Conservation (phyloP, 139 green algal genomes). For the Chlorella sp. region DNA sequence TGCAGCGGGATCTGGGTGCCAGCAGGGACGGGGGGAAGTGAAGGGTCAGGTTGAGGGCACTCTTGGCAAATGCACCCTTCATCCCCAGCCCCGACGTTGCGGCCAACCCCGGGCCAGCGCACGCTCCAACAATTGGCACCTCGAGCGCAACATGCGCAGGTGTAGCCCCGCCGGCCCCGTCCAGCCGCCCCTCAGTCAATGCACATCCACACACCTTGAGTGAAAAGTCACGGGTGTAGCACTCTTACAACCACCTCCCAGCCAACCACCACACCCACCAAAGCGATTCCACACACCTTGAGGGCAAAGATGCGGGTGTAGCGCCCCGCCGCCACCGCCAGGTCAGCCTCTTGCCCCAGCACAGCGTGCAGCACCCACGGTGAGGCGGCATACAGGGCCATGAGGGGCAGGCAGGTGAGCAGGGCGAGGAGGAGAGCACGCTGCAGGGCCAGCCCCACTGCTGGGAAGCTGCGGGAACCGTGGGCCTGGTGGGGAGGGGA, state of each 20-base stretch:
- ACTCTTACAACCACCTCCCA: too few relatives aligned
- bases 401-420: slow-evolving; percentile 20
- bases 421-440: slow-evolving; percentile 13
- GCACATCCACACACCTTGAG: background rate
- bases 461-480: background rate
- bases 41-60: background rate
- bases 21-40: too few relatives aligned
- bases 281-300: background rate
- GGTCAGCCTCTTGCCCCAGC: slow-evolving; percentile 23
- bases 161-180: too few relatives aligned
- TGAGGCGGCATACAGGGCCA: slow-evolving; percentile 16
- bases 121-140: too few relatives aligned
- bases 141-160: too few relatives aligned
- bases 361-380: background rate
- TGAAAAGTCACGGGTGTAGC: slow-evolving; percentile 19
- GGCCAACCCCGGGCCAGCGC: too few relatives aligned
- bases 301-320: slow-evolving; percentile 23
- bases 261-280: too few relatives aligned
- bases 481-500: background rate
- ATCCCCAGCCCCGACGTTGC: background rate
- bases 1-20: slow-evolving; percentile 9
- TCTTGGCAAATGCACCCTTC: background rate
- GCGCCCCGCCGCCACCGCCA: slow-evolving; percentile 15
- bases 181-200: too few relatives aligned
- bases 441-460: slow-evolving; percentile 32